These are phyloP conservation scores for Hygrophoropsis aurantiaca DNA, from an alignment of 768 basidiomycete genomes.

Conservation along the genomic window DNA sequence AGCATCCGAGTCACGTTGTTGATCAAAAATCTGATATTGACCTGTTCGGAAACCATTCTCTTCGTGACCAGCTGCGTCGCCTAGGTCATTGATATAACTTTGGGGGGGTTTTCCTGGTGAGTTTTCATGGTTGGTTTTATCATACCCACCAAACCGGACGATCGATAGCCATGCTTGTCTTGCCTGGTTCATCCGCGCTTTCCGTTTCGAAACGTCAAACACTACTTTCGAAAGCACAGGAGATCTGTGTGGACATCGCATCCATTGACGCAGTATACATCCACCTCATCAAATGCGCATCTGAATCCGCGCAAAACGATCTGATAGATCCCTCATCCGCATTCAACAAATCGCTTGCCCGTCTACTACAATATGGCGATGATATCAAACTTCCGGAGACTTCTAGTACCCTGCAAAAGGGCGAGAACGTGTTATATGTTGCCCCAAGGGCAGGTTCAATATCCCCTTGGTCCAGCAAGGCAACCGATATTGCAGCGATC, in stretches of 20 bases:
- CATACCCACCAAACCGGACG: too few relatives aligned
- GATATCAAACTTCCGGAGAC: slow-evolving; percentile 54
- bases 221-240: slow-evolving; percentile 62
- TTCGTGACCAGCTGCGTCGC: too few relatives aligned
- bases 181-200: slow-evolving; percentile 75
- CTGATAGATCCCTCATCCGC: slow-evolving; percentile 45
- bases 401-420: slow-evolving; percentile 27
- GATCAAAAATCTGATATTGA: too few relatives aligned
- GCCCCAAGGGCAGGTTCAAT: slow-evolving; percentile 87
- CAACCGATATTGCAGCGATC: slow-evolving; percentile 89
- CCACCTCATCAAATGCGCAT: slow-evolving; percentile 75
- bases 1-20: too few relatives aligned
- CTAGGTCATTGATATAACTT: too few relatives aligned
- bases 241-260: slow-evolving; percentile 47
- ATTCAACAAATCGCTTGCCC: slow-evolving; percentile 55
- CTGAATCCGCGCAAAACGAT: slow-evolving; percentile 42
- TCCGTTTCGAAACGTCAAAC: slow-evolving; percentile 68
- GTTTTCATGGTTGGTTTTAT: too few relatives aligned
- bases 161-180: slow-evolving; percentile 63
- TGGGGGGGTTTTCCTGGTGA: too few relatives aligned
- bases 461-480: slow-evolving; percentile 99
- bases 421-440: slow-evolving; percentile 60
- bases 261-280: slow-evolving; percentile 83
- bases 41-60: too few relatives aligned
- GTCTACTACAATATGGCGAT: slow-evolving; percentile 85